Percentiles rank a stretch among this genome's conserved stretches.
Conservation (phyloP, 164 flowering plant species). For the Magnolia changhungtana region DNA sequence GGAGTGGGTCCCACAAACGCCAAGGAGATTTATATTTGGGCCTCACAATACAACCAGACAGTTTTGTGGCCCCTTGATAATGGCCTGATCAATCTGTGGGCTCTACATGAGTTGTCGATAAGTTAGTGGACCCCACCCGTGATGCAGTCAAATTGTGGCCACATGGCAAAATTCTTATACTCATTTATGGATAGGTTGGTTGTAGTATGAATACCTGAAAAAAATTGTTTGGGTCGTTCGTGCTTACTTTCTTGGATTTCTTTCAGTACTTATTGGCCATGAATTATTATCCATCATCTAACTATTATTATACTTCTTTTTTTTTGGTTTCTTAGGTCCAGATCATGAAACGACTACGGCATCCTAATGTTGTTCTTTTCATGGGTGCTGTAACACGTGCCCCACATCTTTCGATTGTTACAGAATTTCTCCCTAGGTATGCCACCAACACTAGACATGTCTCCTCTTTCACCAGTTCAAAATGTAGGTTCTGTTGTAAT, state of each 20-base stretch:
- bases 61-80: too few relatives aligned
- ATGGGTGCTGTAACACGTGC: slow-evolving; percentile 98
- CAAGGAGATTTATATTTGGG: too few relatives aligned
- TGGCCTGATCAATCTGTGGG: too few relatives aligned
- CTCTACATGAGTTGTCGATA: too few relatives aligned
- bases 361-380: slow-evolving; percentile 98
- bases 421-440: slow-evolving; percentile 99
- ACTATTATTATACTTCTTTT: slow-evolving; percentile 1
- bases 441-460: slow-evolving; percentile 12
- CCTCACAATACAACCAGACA: too few relatives aligned
- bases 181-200: not conserved
- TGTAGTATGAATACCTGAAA: not conserved
- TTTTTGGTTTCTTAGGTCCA: slow-evolving; percentile 49
- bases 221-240: not conserved
- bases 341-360: slow-evolving; percentile 87
- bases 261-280: not conserved
- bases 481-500: not conserved
- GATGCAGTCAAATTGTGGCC: too few relatives aligned
- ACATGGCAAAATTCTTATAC: too few relatives aligned
- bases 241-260: not conserved
- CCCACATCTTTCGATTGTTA: slow-evolving; percentile 91
- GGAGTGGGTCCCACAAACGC: too few relatives aligned
- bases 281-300: slow-evolving; percentile 6
- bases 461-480: not conserved
- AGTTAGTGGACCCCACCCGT: too few relatives aligned